Conservation (phyloP, 257 asterid species). For the Ligustrum vulgare region DNA sequence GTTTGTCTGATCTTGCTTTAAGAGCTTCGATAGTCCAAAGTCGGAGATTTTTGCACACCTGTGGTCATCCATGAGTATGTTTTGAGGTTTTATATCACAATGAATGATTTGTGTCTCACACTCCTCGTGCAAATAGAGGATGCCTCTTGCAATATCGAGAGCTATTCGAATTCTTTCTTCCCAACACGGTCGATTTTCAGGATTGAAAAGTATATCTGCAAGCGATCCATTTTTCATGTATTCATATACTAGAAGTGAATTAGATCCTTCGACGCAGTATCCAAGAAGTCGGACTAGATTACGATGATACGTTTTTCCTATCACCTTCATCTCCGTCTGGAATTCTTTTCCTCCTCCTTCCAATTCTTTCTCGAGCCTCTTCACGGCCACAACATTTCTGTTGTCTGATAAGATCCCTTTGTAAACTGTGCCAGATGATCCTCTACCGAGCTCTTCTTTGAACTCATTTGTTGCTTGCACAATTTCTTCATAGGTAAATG, state of each 20-base stretch:
- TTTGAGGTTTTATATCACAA: conserved; percentile 64
- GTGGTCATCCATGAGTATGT: conserved; percentile 51
- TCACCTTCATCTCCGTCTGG: conserved; percentile 46
- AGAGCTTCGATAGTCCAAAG: conserved; percentile 58
- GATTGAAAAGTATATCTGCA: conserved; percentile 33
- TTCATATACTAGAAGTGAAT: conserved; percentile 49
- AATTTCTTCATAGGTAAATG: conserved; percentile 35
- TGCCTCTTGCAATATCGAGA: conserved; percentile 47
- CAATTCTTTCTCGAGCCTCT: conserved; percentile 39
- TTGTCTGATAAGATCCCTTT: conserved; percentile 32
- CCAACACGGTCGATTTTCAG: conserved; percentile 32
- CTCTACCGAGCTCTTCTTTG: conserved; percentile 47
- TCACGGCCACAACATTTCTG: conserved; percentile 42
- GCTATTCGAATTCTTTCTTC: conserved; percentile 36
- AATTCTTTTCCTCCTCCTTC: conserved; percentile 49
- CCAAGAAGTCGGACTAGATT: conserved; percentile 57
- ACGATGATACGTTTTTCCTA: conserved; percentile 51
- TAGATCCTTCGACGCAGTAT: conserved; percentile 45
- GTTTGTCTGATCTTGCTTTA: conserved; percentile 47
- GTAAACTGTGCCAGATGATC: conserved; percentile 48
- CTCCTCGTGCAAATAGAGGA: conserved; percentile 59
- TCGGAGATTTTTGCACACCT: conserved; percentile 48
- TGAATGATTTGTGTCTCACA: conserved; percentile 61
- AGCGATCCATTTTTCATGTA: conserved; percentile 60
- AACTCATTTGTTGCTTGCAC: conserved; percentile 41